These are phyloP conservation scores for Filobasidium wieringae DNA, from an alignment of 768 basidiomycete species.

Conservation along the genomic window DNA sequence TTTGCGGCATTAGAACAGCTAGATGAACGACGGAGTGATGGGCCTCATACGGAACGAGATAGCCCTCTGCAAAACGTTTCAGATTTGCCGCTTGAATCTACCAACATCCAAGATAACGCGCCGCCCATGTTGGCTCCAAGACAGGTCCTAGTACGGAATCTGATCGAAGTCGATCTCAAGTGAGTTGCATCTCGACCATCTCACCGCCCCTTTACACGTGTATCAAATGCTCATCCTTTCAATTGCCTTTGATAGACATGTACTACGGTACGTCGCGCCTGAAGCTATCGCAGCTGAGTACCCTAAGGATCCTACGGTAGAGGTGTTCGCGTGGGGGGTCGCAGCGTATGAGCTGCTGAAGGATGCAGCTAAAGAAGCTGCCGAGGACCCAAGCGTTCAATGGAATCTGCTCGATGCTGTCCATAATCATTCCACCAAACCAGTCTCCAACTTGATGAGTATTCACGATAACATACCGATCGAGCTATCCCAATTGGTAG, in stretches of 20 bases:
- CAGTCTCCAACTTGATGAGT: slow-evolving; percentile 7
- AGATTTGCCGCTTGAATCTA: neutral
- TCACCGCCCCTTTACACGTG: too few species aligned
- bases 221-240: neutral
- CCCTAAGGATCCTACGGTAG: slow-evolving; percentile 6
- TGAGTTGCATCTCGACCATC: neutral
- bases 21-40: slow-evolving; percentile 1
- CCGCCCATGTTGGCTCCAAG: neutral
- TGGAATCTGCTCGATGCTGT: slow-evolving; percentile 23
- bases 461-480: slow-evolving; percentile 4
- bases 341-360: slow-evolving; percentile 26
- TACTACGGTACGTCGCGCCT: slow-evolving; percentile 26
- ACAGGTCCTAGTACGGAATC: neutral
- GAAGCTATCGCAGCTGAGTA: slow-evolving; percentile 13
- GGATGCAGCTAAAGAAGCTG: slow-evolving; percentile 12
- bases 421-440: slow-evolving; percentile 19
- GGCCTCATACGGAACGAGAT: too few species aligned
- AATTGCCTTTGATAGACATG: neutral
- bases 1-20: neutral
- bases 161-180: neutral
- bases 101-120: too few species aligned
- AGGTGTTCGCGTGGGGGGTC: slow-evolving; percentile 31
- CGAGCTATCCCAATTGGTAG: slow-evolving; percentile 23
- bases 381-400: slow-evolving; percentile 7
- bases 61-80: neutral